Conservation (phyloP, 2,329 filamentous ascomycete species). For the Scytalidium lignicola region DNA sequence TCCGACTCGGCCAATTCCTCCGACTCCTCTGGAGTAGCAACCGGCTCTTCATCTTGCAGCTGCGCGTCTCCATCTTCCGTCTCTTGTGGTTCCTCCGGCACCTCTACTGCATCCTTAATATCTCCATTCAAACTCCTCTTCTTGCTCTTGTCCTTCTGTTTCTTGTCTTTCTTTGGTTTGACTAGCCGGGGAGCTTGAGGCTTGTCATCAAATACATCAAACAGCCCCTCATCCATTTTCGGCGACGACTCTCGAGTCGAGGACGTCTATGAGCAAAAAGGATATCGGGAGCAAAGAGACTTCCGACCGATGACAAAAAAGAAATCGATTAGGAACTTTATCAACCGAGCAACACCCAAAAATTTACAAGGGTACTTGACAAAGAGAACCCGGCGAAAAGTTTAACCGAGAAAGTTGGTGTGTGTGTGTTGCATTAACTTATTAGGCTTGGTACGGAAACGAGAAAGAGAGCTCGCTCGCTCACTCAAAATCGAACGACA, state of each 20-base stretch:
- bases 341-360: slow-evolving; percentile 3
- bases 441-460: neutral
- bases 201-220: slow-evolving; percentile 74
- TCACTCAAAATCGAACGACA: slow-evolving; percentile 17
- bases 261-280: too few species aligned
- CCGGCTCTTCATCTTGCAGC: slow-evolving; percentile 32
- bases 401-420: slow-evolving; percentile 5
- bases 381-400: neutral
- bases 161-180: slow-evolving; percentile 32
- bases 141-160: slow-evolving; percentile 62
- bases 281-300: neutral
- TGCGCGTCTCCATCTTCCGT: slow-evolving; percentile 73
- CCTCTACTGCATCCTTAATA: slow-evolving; percentile 53
- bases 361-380: too few species aligned
- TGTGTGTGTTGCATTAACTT: neutral
- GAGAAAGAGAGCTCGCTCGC: neutral
- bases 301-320: neutral
- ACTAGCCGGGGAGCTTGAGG: slow-evolving; percentile 38
- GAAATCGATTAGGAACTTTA: neutral
- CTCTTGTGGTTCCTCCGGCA: slow-evolving; percentile 45
- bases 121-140: slow-evolving; percentile 83
- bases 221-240: slow-evolving; percentile 72
- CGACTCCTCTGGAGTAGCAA: slow-evolving; percentile 8
- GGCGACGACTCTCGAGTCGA: slow-evolving; percentile 1
- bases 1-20: slow-evolving; percentile 32